phyloP scores from a whole-genome alignment of 306 rosid genomes.

The Cyamopsis tetragonoloba region DNA sequence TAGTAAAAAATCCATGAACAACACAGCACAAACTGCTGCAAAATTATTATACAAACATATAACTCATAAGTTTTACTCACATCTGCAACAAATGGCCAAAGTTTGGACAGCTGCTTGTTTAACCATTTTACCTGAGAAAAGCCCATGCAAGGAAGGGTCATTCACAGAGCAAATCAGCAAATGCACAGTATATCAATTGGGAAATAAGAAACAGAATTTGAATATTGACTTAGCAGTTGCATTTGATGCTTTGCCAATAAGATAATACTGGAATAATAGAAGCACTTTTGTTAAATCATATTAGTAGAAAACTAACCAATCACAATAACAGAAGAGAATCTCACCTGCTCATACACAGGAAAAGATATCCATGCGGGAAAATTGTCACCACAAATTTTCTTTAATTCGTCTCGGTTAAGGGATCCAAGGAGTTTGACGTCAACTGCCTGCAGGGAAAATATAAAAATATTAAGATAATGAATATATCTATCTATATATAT shows the following conservation, averaged over 20 bases:
- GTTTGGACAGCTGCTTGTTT: constrained; percentile 77
- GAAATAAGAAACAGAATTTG: constrained; percentile 9
- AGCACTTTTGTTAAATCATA: not conserved
- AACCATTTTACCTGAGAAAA: constrained; percentile 91
- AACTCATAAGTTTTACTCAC: constrained; percentile 45
- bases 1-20: not conserved
- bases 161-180: constrained; percentile 11
- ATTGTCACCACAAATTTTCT: constrained; percentile 83
- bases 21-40: constrained; percentile 5
- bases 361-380: constrained; percentile 97
- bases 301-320: constrained; percentile 11
- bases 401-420: constrained; percentile 80
- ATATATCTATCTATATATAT: too few species aligned
- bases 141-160: constrained; percentile 26
- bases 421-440: constrained; percentile 89
- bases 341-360: constrained; percentile 88
- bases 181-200: not conserved
- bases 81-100: constrained; percentile 94
- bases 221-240: not conserved
- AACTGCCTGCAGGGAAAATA: constrained; percentile 63
- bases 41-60: constrained; percentile 10
- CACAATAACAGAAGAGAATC: not conserved
- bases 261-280: constrained; percentile 2
- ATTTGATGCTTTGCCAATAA: constrained; percentile 21
- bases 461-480: not conserved